phyloP scores from a whole-genome alignment of 177 flowering plant species.

The Vitis hybrid region DNA sequence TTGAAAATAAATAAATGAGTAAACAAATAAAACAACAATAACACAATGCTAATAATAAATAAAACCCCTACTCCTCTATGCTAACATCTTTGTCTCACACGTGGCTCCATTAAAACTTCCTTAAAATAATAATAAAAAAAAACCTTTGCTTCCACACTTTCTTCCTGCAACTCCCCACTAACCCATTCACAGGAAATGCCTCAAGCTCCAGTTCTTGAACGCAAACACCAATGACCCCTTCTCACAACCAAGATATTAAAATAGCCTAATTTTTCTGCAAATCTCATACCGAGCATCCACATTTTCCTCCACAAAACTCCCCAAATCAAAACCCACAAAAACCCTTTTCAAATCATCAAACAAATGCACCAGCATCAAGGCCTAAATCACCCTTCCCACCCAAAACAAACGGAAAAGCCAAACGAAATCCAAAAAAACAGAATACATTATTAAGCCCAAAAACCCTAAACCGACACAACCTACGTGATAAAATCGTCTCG shows the following conservation, averaged over 20 bases:
- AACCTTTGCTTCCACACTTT: slow-evolving; percentile 31
- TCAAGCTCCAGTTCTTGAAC: no score
- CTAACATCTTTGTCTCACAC: no score
- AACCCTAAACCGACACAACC: slow-evolving; percentile 29
- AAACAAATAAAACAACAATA: no score
- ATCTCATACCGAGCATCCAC: slow-evolving; percentile 53
- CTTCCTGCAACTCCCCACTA: slow-evolving; percentile 31
- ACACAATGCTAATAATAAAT: no score
- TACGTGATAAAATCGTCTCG: slow-evolving; percentile 36
- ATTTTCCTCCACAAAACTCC: slow-evolving; percentile 36
- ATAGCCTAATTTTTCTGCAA: slow-evolving; percentile 57
- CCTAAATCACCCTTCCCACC: slow-evolving; percentile 18
- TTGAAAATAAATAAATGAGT: no score
- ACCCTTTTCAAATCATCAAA: slow-evolving; percentile 49
- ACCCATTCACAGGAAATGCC: no score
- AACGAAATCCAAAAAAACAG: slow-evolving; percentile 49
- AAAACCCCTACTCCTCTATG: no score
- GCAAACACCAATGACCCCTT: slow-evolving; percentile 23
- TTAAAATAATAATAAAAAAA: slow-evolving; percentile 23
- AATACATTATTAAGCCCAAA: slow-evolving; percentile 43
- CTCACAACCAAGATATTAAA: slow-evolving; percentile 60
- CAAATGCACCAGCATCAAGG: slow-evolving; percentile 31
- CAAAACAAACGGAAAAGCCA: slow-evolving; percentile 63
- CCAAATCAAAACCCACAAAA: slow-evolving; percentile 42
- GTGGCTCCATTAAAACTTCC: no score